phyloP scores from a whole-genome alignment of 345 rosid species.

The Camelina hispida region DNA sequence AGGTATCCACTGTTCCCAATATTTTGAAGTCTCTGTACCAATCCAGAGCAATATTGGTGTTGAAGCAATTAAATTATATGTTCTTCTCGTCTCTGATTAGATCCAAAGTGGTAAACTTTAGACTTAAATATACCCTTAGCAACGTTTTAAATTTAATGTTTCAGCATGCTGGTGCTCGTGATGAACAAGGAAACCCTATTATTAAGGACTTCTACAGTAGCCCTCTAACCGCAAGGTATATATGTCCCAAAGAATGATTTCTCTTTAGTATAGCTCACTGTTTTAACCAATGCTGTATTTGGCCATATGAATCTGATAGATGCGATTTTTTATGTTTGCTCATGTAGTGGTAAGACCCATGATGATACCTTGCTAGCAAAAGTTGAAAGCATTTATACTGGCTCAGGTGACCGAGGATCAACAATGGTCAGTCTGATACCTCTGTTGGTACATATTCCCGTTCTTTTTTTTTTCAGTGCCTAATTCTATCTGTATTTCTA shows the following conservation, averaged over 20 bases:
- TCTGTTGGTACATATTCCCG: slow-evolving; percentile 19
- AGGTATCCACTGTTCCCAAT: slow-evolving; percentile 53
- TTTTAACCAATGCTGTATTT: slow-evolving; percentile 8
- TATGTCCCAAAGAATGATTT: slow-evolving; percentile 22
- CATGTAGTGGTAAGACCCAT: slow-evolving; percentile 76
- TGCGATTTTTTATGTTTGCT: slow-evolving; percentile 32
- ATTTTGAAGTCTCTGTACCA: slow-evolving; percentile 13
- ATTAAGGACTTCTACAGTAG: slow-evolving; percentile 82
- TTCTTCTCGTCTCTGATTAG: not conserved
- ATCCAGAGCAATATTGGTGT: slow-evolving; percentile 13
- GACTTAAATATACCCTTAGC: not conserved
- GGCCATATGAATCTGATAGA: slow-evolving; percentile 19
- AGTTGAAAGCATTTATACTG: slow-evolving; percentile 83
- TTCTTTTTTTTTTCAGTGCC: slow-evolving; percentile 1
- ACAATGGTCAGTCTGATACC: slow-evolving; percentile 70
- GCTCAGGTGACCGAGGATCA: slow-evolving; percentile 90
- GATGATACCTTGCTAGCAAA: slow-evolving; percentile 83
- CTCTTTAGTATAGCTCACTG: slow-evolving; percentile 29
- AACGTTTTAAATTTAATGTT: slow-evolving; percentile 25
- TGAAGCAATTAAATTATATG: not conserved
- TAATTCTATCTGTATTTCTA: slow-evolving; percentile 33
- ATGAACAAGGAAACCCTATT: slow-evolving; percentile 79
- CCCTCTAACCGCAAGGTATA: slow-evolving; percentile 93
- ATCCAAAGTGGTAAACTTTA: not conserved
- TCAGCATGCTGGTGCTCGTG: slow-evolving; percentile 86